Evolutionary conservation across 805 yeast species (phyloP).

Genomic region (Metschnikowia drakensbergensis): DNA sequence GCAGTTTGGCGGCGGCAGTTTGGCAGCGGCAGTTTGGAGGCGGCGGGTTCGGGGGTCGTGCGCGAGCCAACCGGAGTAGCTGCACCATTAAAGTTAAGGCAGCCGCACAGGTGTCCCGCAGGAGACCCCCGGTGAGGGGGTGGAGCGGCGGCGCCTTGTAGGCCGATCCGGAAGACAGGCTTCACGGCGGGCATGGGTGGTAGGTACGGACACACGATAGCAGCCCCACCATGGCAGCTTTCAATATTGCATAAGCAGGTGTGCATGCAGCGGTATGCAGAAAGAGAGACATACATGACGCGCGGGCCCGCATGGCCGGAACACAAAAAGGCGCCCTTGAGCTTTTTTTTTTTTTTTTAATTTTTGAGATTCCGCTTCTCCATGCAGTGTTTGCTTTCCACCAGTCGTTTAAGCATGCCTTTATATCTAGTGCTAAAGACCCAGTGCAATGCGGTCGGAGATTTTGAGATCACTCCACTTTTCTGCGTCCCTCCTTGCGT

Average conservation of each 20-base stretch:
- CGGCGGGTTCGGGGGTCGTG: too few relatives aligned
- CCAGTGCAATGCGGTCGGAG: slow-evolving; percentile 2
- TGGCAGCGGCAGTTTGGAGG: neutral
- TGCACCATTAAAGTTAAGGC: neutral
- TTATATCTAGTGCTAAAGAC: slow-evolving; percentile 3
- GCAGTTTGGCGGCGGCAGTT: neutral
- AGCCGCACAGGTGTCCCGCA: neutral
- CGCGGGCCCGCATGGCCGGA: slow-evolving; percentile 1
- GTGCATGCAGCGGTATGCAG: neutral
- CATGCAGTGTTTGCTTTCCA: slow-evolving; percentile 4
- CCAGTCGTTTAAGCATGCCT: slow-evolving; percentile 5
- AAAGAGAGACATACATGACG: slow-evolving; percentile 4
- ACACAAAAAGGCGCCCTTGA: slow-evolving; percentile 3
- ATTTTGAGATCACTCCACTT: neutral
- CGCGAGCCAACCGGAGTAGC: too few relatives aligned
- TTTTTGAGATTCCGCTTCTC: neutral
- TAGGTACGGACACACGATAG: neutral
- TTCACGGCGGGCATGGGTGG: too few relatives aligned
- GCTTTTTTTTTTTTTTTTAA: neutral
- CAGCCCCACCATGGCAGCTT: neutral
- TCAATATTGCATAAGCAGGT: neutral
- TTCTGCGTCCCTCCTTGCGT: neutral
- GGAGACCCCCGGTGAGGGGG: neutral
- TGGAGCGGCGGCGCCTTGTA: neutral
- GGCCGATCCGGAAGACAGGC: neutral